Base-by-base conservation (phyloP, 2,329 filamentous ascomycete genomes). In the Colletotrichum lindemuthianum region DNA sequence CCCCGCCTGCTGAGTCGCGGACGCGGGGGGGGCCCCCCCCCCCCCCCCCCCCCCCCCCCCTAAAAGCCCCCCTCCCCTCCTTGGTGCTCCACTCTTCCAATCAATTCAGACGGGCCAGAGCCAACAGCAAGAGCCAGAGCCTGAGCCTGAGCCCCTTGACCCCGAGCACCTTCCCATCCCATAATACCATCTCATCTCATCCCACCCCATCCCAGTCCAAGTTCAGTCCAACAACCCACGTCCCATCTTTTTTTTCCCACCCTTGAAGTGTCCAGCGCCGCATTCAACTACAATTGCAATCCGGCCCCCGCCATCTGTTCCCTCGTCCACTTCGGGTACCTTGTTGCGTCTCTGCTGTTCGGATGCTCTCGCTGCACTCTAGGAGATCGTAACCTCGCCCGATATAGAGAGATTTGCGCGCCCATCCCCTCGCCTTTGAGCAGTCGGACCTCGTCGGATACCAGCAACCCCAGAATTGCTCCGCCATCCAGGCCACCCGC, bases 221-320 rank as follows among this genome's bases (percentile, higher is more conserved):
- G 24, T 24, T 24, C 24, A 24, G 24, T 24, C 24, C 24, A 24
- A 24, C 24, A 24, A 24, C 24, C 24, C 24, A 24, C 24, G 24
- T 24, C 24, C 24, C 24, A 24, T 24, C 24, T 24, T 24, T 24
- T 24, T 24, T 24, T 24, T 24, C 5, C 52, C 58, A 61, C 51
- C 61, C 58, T 55, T 65, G 45, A 36, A 61, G 58, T 34, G 50
- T 61, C 58, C 61, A 47, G 16, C 51, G 51, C 61, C 51, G 51
- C 61, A 24, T 61, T 60, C 61, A 61, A 65, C 58, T 65, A 65
- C 61, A 65, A 65, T 65, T 65, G 61, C 58, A 56, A 56, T 60
- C 45, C 51, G 61, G 47, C 39, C 59, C 60, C 61, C 61, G 58
- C 58, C 58, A 34, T 61, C 53, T 51, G 15, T 45, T 56, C 47